phyloP scores from a whole-genome alignment of 352 stramenopile species.

The Phytophthora litchii region DNA sequence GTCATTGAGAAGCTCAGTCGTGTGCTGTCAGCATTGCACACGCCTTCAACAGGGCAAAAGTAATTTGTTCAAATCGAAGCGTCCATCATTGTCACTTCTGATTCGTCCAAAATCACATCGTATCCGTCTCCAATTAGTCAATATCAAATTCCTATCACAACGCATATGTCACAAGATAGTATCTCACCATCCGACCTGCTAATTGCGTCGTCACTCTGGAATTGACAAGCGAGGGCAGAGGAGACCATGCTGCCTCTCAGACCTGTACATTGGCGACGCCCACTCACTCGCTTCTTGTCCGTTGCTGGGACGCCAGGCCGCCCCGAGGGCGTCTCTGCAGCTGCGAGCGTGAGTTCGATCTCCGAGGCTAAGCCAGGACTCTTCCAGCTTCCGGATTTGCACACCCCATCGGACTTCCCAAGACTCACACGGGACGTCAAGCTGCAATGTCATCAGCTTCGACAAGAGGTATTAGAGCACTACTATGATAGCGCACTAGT shows the following conservation, averaged over 20 bases:
- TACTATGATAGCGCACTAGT: not conserved
- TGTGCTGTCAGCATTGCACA: conserved; percentile 29
- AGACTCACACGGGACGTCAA: conserved; percentile 66
- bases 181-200: conserved; percentile 12
- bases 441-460: conserved; percentile 57
- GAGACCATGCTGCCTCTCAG: conserved; percentile 18
- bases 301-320: conserved; percentile 24
- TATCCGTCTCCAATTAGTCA: conserved; percentile 11
- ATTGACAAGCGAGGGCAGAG: conserved; percentile 21
- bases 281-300: conserved; percentile 27
- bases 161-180: conserved; percentile 15
- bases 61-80: conserved; percentile 17
- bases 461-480: conserved; percentile 48
- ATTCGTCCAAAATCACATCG: conserved; percentile 10
- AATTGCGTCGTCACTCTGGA: conserved; percentile 22
- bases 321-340: conserved; percentile 8
- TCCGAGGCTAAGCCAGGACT: conserved; percentile 47
- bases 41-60: conserved; percentile 2
- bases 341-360: conserved; percentile 15
- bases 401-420: conserved; percentile 63
- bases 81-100: conserved; percentile 13
- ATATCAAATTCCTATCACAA: not conserved
- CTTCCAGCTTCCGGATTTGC: conserved; percentile 73
- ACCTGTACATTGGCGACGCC: conserved; percentile 4
- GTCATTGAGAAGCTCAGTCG: conserved; percentile 41